Base-by-base conservation (phyloP, 1,284 basidiomycete species). In the Grifola frondosa region DNA sequence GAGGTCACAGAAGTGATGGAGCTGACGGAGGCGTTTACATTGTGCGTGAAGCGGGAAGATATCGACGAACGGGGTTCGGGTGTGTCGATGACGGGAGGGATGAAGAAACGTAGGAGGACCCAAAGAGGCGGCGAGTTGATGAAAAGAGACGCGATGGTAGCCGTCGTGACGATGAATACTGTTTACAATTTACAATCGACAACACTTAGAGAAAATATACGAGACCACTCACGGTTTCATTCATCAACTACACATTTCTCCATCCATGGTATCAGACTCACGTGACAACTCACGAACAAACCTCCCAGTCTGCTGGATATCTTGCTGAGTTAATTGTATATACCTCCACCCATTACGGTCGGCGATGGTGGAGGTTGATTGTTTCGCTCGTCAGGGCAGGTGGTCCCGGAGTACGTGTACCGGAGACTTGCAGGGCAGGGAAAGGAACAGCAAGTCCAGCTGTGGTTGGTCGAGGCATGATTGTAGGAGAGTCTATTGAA, bases 201-300 rank as follows among this genome's bases (percentile, higher is more conserved):
- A 24, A 29, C 22, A 20, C 28, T 9, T 13, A 33, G 33, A 50
- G 37, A 37, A 37, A 38, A n/a, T n/a, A n/a, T n/a, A n/a, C n/a
- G n/a, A n/a, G n/a, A n/a, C n/a, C 10, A 58, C 73, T 49, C 58
- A 89, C 88, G 50, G 77, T 78, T 70, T 99, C 96, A 62, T 97
- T 97, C 89, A 93, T 97, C 91, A 34, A 93, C 62, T 1, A 97
- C 87, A 58, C 84, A 87, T 54, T 88, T 88, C 68, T 99, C 96
- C 91, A 99, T 94, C 86, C 90, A 97, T 0, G 96, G 96, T 4
- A 98, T 69, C 25, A 99, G 70, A 56, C 88, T 94, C 80, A 93
- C 92, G 88, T 84, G 2, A 93, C 78, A 53, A 87, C 62, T 98
- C 96, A 32, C 95, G 80, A 6, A 93, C 78, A 54, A 98, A 93